Evolutionary conservation across 495 filamentous ascomycete genomes (phyloP).

Genomic region (Haplographium delicatum): DNA sequence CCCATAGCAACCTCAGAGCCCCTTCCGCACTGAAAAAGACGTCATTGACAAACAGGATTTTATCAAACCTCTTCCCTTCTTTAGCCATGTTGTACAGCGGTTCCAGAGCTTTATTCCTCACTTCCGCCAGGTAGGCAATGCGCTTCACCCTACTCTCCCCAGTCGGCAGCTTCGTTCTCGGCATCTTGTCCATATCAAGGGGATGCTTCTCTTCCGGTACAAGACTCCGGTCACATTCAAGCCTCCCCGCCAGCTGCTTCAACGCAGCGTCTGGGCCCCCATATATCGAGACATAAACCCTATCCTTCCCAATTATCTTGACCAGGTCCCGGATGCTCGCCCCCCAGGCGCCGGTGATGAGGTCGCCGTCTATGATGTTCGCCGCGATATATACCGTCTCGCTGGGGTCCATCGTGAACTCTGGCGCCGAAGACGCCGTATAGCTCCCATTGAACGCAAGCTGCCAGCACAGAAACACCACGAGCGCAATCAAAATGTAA

Average conservation of each 20-base stretch:
- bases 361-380: slow-evolving; percentile 60
- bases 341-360: slow-evolving; percentile 65
- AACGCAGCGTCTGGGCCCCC: slow-evolving; percentile 47
- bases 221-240: slow-evolving; percentile 47
- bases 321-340: slow-evolving; percentile 56
- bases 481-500: slow-evolving; percentile 12
- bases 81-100: slow-evolving; percentile 49
- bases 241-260: slow-evolving; percentile 29
- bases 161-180: slow-evolving; percentile 53
- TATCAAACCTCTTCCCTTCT: slow-evolving; percentile 54
- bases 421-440: slow-evolving; percentile 5
- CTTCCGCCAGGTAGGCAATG: slow-evolving; percentile 71
- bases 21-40: slow-evolving; percentile 67
- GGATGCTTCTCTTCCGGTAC: slow-evolving; percentile 42
- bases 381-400: slow-evolving; percentile 74
- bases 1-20: slow-evolving; percentile 67
- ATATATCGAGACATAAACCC: slow-evolving; percentile 58
- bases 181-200: slow-evolving; percentile 45
- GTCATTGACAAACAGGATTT: slow-evolving; percentile 73
- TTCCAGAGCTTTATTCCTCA: slow-evolving; percentile 66
- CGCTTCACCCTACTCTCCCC: slow-evolving; percentile 59
- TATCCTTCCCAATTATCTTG: slow-evolving; percentile 50
- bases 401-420: slow-evolving; percentile 31
- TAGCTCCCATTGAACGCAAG: slow-evolving; percentile 18
- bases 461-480: slow-evolving; percentile 11